Percentiles rank a stretch among this genome's conserved stretches.
These are phyloP conservation scores for Solanum piurae DNA, from an alignment of 257 asterid species.

Conservation along the genomic window DNA sequence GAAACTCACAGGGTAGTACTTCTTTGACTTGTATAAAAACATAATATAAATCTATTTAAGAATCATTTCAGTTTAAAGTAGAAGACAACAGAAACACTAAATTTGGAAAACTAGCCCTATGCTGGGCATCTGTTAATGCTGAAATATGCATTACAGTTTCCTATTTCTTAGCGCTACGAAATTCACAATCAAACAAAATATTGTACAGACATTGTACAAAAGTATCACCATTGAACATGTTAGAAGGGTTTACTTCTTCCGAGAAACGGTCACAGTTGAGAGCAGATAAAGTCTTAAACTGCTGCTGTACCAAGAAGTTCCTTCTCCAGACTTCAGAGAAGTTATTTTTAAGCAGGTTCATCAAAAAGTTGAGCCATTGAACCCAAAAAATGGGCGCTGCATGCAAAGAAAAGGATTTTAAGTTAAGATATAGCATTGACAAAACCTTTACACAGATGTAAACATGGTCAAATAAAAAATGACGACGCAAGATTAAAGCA, in stretches of 20 bases:
- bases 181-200: not conserved
- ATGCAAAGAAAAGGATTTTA: conserved; percentile 3
- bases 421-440: not conserved
- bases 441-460: not conserved
- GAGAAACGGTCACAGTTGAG: not conserved
- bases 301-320: not conserved
- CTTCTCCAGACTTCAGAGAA: not conserved
- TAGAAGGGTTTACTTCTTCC: not conserved
- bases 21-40: not conserved
- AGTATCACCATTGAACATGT: not conserved
- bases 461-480: not conserved
- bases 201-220: not conserved
- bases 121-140: not conserved
- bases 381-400: conserved; percentile 72
- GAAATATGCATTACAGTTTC: not conserved
- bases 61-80: not conserved
- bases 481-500: not conserved
- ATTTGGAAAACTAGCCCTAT: not conserved
- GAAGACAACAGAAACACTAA: not conserved
- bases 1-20: not conserved
- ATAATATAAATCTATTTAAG: not conserved
- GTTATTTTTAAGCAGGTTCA: not conserved
- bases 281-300: not conserved
- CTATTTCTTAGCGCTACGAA: not conserved
- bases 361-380: conserved; percentile 81